Base-by-base conservation (phyloP, 2,329 filamentous ascomycete species). In the Fusarium incarnatum region DNA sequence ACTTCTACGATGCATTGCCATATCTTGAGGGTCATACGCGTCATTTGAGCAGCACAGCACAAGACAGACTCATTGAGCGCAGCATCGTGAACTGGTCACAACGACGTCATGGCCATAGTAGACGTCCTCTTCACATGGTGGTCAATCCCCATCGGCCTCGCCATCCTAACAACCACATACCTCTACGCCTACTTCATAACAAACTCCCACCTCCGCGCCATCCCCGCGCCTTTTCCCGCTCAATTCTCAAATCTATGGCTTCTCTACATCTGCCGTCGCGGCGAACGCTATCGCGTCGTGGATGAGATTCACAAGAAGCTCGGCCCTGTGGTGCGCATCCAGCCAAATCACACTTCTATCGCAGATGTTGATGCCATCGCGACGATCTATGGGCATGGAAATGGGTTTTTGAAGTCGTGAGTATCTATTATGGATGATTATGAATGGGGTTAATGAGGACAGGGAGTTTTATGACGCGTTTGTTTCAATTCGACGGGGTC, bases 381-480 rank as follows among this genome's bases (percentile, higher is more conserved):
- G 16, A 80, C 85, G 47, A 88, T 97, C 57, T 97, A 97, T 73
- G 94, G 94, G 7, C 91, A 94, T 73, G 90, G 91, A 10, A 93
- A 93, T 75, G 91, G 91, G 0, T 92, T 93, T 73, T 76, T 93
- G 62, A 94, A 94, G 78, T 83, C 89, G 86, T 91, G 79, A 54
- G 85, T 82, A 8, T 0, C 4, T 15, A 18, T n/a, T n/a, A n/a
- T n/a, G n/a, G n/a, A n/a, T n/a, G n/a, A n/a, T n/a, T n/a, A n/a
- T n/a, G n/a, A n/a, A n/a, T n/a, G n/a, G n/a, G n/a, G n/a, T n/a
- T n/a, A n/a, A n/a, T n/a, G n/a, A n/a, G n/a, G n/a, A n/a, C 2
- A 94, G 91, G 44, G 90, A 95, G 4, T 97, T 94, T 81, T 97
- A 97, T 75, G 93, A 97, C 75, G 92, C 93, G 52, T 97, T 97